Evolutionary conservation across 768 basidiomycete genomes (phyloP), one percentile per base, ranked within the genome.

Genomic region (Dentipellis fragilis): DNA sequence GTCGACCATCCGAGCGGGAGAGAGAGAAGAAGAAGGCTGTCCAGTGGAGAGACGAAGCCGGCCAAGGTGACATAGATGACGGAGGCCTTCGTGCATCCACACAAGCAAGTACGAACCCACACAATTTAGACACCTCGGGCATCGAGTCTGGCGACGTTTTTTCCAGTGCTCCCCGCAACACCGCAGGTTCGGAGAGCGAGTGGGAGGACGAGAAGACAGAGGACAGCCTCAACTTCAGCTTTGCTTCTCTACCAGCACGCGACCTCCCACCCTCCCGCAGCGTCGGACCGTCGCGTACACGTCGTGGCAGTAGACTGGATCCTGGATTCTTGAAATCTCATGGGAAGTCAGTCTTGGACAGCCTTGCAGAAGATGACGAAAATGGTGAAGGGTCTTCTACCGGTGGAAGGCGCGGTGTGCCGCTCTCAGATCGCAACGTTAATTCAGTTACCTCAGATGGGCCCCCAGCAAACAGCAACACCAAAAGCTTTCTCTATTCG

Each of bases 121-220:
- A 64, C 35, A 62, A 63, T 37, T 64, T 63, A 14, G 58, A 66
- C 21, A 67, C 72, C 38, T 68, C 73, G 39, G 61, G 73, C 12
- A 68, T 67, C 16, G 72, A 81, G 56, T 75, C 64, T 35, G 47
- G 60, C 38, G 67, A 67, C 40, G 68, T 67, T 46, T 61, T 69
- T 49, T 54, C 58, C 40, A 57, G 22, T 83, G 83, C 3, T 67
- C 77, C 21, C 4, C 51, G 54, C 22, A 60, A 36, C 36, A 16
- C 54, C 1, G 78, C 82, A 48, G 77, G 81, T 6, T 89, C 87
- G 5, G 89, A 91, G 62, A 89, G 85, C 66, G 89, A 93, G 55
- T 92, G 90, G 89, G 89, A 92, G 69, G 89, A 92, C 64, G 89
- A 91, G 65, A 87, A 80, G 71, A 88, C 86, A 1, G 89, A 93